These are phyloP conservation scores for Rhodotorula paludigena DNA, from an alignment of 768 basidiomycete species.

Conservation along the genomic window DNA sequence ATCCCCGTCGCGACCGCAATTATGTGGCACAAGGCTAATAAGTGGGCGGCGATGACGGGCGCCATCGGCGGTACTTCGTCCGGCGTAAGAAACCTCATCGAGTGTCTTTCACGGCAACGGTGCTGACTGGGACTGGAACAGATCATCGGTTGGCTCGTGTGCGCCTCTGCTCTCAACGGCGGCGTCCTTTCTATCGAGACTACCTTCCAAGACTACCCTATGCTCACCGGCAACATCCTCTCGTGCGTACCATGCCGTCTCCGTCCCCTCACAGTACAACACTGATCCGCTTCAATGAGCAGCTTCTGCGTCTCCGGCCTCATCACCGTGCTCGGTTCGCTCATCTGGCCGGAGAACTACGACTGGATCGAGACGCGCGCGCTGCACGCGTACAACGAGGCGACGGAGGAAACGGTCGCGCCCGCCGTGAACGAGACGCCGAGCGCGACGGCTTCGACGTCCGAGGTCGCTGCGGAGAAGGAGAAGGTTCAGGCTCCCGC, in stretches of 20 bases:
- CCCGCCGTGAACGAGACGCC: too few relatives aligned
- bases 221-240: constrained; percentile 86
- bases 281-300: too few relatives aligned
- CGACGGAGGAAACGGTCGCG: constrained; percentile 16
- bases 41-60: too few relatives aligned
- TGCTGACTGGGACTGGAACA: background rate
- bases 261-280: too few relatives aligned
- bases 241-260: too few relatives aligned
- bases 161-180: constrained; percentile 66
- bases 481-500: too few relatives aligned
- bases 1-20: constrained; percentile 64
- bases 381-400: constrained; percentile 57
- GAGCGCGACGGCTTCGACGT: background rate
- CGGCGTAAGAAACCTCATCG: background rate
- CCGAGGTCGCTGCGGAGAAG: too few relatives aligned
- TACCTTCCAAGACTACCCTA: constrained; percentile 52
- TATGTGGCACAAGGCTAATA: constrained; percentile 79
- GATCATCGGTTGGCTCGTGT: constrained; percentile 76
- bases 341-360: constrained; percentile 73
- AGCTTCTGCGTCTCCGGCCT: constrained; percentile 52
- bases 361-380: constrained; percentile 73
- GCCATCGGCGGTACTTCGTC: constrained; percentile 63
- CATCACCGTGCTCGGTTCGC: constrained; percentile 61
- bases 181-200: constrained; percentile 63
- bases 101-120: too few relatives aligned